phyloP scores from a whole-genome alignment of 352 stramenopile genomes.

The Globisporangium heterothallicum region DNA sequence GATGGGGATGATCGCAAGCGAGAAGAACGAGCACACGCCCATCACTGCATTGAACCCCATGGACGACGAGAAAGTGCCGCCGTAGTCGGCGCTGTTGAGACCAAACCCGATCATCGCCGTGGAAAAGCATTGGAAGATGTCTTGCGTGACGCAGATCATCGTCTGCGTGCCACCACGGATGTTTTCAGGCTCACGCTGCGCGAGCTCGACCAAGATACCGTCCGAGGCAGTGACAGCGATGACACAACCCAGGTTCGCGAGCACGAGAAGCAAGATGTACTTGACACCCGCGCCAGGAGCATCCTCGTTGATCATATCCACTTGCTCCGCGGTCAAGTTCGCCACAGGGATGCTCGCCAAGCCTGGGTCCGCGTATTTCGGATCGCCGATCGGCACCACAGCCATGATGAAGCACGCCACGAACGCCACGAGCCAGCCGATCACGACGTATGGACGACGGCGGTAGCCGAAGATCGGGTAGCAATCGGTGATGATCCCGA shows the following conservation, averaged over 20 bases:
- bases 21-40: conserved; percentile 28
- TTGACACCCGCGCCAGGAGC: conserved; percentile 35
- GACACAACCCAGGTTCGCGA: conserved; percentile 52
- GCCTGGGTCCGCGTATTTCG: conserved; percentile 50
- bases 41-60: conserved; percentile 54
- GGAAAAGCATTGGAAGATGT: conserved; percentile 30
- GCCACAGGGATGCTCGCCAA: conserved; percentile 22
- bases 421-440: conserved; percentile 47
- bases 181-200: conserved; percentile 47
- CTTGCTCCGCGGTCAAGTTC: conserved; percentile 32
- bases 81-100: conserved; percentile 54
- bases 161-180: conserved; percentile 49
- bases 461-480: conserved; percentile 81
- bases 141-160: conserved; percentile 42
- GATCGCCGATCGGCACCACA: conserved; percentile 24
- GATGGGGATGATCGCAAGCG: conserved; percentile 27
- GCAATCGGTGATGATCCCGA: conserved; percentile 81
- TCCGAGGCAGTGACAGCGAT: conserved; percentile 42
- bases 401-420: conserved; percentile 37
- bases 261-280: conserved; percentile 49
- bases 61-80: conserved; percentile 37
- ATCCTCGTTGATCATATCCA: conserved; percentile 39
- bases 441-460: conserved; percentile 76
- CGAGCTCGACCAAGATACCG: conserved; percentile 52
- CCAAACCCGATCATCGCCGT: conserved; percentile 48